Percentiles rank a stretch among this genome's conserved stretches.
Evolutionary conservation across 257 asterid species (phyloP).

Genomic region (Plantago major): DNA sequence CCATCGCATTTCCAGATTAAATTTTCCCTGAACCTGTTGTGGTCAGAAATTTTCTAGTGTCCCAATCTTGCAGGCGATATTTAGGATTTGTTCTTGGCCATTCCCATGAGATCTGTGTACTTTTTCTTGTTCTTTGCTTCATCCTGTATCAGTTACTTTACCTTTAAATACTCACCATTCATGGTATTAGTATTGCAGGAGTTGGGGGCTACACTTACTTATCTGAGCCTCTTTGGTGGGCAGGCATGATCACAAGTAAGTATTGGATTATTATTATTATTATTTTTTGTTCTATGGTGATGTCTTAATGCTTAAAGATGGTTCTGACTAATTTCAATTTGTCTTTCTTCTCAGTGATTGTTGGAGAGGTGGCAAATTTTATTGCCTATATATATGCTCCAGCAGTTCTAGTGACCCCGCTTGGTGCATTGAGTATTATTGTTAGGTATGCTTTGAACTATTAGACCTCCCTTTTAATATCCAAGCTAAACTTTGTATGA

Average conservation of each 20-base stretch:
- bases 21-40: neutral
- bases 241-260: conserved; percentile 87
- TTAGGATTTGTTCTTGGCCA: neutral
- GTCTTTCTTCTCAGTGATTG: conserved; percentile 51
- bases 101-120: neutral
- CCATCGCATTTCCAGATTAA: neutral
- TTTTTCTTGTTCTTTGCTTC: neutral
- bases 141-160: neutral
- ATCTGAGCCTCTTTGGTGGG: conserved; percentile 93
- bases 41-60: neutral
- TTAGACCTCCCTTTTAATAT: conserved; percentile 12
- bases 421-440: conserved; percentile 85
- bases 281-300: neutral
- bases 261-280: conserved; percentile 13
- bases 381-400: conserved; percentile 92
- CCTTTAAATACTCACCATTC: neutral
- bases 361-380: conserved; percentile 79
- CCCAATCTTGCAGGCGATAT: neutral
- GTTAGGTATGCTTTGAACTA: conserved; percentile 47
- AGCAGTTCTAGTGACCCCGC: conserved; percentile 92
- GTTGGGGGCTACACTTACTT: conserved; percentile 84
- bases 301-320: neutral
- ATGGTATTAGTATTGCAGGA: conserved; percentile 40
- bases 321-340: conserved; percentile 9
- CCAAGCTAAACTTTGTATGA: neutral